Evolutionary conservation across 768 basidiomycete species (phyloP).

Genomic region (Pulveroboletus sp.): DNA sequence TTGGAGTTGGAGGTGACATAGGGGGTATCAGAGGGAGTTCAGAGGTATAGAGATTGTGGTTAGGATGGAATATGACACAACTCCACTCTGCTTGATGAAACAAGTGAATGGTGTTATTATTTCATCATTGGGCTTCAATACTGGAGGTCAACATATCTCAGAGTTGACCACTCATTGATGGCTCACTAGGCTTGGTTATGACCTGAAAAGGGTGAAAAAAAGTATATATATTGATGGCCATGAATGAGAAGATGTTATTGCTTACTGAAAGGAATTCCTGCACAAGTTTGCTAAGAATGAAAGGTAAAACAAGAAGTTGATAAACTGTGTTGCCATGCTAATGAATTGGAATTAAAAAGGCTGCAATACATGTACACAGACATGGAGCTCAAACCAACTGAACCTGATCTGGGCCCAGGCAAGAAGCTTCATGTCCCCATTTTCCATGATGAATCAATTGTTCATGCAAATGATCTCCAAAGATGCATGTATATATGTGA

Average conservation of each 20-base stretch:
- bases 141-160: no score
- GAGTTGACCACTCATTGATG: no score
- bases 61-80: no score
- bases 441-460: constrained; percentile 20
- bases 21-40: no score
- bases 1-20: no score
- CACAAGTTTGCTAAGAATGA: not conserved
- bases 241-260: no score
- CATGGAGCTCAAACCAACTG: not conserved
- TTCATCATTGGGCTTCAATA: not conserved
- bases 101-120: not conserved
- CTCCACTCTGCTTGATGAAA: not conserved
- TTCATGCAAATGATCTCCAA: constrained; percentile 21
- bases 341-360: no score
- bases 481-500: not conserved
- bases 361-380: not conserved
- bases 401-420: not conserved
- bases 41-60: no score
- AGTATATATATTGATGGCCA: no score
- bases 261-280: constrained; percentile 3
- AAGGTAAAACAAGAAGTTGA: not conserved
- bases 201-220: no score
- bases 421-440: not conserved
- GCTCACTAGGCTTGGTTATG: no score
- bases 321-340: not conserved